Evolutionary conservation across 352 stramenopile species (phyloP), one percentile per base, ranked within the genome.

Genomic region (Phytophthora pistaciae): DNA sequence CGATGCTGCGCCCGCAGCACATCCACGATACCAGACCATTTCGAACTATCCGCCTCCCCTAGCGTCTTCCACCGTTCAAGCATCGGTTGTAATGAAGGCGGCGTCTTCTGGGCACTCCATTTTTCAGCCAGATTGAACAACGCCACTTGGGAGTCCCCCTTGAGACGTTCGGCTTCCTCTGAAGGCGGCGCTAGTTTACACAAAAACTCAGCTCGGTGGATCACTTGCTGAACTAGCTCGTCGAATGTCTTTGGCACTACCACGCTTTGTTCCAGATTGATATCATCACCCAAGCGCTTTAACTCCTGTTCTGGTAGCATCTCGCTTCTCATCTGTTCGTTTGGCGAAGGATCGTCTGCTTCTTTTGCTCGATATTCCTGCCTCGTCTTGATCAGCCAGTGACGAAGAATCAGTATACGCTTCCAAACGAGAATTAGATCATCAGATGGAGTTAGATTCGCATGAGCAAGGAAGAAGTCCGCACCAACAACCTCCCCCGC

Each of bases 11-110:
- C 90, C 23, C 89, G 84, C 38, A 97, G 58, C 0, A 97, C 85
- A 59, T 95, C 84, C 3, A 97, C 89, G 29, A 97, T 90, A 1
- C 90, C 90, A 16, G 87, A 92, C 90, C 90, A 97, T 60, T 94
- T 96, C 0, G 84, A 93, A 27, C 83, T 92, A 56, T 97, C 90
- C 9, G 75, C 80, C 58, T 96, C 81, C 9, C 82, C 66, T 29
- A 97, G 49, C 9, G 80, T 92, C 72, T 90, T 90, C 90, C 90
- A 97, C 10, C 90, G 76, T 57, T 97, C 90, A 31, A 96, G 80
- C 88, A 97, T 96, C 9, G 90, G 90, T 44, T 97, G 85, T 31
- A 97, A 65, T 1, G 84, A 94, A 14, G 90, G 90, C 29, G 87
- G 88, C 1, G 90, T 94, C 50, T 92, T 93, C 53, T 95, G 84